These are phyloP conservation scores for Thalia dealbata DNA, from an alignment of 176 grass and related monocot species.

Conservation along the genomic window DNA sequence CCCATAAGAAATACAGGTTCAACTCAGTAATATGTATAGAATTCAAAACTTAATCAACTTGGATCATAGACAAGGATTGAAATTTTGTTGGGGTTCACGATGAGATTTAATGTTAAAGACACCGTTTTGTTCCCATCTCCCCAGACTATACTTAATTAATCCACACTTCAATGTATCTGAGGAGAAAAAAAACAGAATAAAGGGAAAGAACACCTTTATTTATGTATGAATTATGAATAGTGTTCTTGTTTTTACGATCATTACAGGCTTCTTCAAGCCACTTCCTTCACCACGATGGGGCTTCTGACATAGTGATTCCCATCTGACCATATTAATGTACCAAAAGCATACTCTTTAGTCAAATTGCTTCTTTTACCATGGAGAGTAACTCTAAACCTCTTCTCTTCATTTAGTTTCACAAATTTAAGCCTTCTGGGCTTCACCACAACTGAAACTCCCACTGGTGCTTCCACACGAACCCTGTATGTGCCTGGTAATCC, in stretches of 20 bases:
- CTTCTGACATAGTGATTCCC: slow-evolving; percentile 58
- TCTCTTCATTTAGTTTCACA: slow-evolving; percentile 34
- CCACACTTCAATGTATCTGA: too few species aligned
- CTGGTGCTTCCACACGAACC: slow-evolving; percentile 31
- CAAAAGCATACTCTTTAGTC: slow-evolving; percentile 51
- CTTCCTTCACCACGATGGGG: slow-evolving; percentile 46
- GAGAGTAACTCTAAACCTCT: slow-evolving; percentile 47
- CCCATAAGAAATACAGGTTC: too few species aligned
- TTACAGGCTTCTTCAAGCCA: neutral
- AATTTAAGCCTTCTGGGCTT: slow-evolving; percentile 52
- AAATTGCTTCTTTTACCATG: slow-evolving; percentile 25
- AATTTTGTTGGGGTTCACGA: too few species aligned
- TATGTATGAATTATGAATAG: too few species aligned
- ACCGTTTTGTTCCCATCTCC: too few species aligned
- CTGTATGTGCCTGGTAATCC: slow-evolving; percentile 39
- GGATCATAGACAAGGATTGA: too few species aligned
- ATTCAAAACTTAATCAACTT: too few species aligned
- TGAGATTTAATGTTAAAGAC: too few species aligned
- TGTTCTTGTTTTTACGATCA: neutral
- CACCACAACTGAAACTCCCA: slow-evolving; percentile 55
- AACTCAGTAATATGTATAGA: too few species aligned
- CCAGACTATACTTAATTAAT: too few species aligned
- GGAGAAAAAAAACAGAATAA: too few species aligned
- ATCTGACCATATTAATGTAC: slow-evolving; percentile 65
- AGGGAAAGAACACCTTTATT: too few species aligned